Percentiles rank a stretch among this genome's conserved stretches.
These are phyloP conservation scores for Kodamaea jinghongensis DNA, from an alignment of 805 yeast species.

Conservation along the genomic window DNA sequence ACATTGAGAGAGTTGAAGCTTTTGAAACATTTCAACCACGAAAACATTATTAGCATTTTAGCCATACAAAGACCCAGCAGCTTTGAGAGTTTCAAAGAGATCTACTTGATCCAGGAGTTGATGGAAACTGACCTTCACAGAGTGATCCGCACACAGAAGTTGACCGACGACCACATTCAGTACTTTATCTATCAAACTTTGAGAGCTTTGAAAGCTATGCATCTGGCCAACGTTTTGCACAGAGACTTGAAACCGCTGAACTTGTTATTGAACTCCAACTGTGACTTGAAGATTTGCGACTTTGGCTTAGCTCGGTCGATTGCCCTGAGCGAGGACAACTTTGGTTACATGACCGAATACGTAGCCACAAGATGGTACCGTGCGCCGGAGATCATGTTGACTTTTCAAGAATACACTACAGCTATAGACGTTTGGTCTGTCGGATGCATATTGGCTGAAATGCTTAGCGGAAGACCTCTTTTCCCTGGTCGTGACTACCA, in stretches of 20 bases:
- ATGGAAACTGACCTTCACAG: slow-evolving; percentile 88
- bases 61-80: slow-evolving; percentile 84
- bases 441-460: slow-evolving; percentile 92
- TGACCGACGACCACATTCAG: slow-evolving; percentile 91
- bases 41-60: slow-evolving; percentile 83
- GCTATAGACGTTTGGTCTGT: slow-evolving; percentile 97
- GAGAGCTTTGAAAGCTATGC: slow-evolving; percentile 86
- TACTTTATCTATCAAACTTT: slow-evolving; percentile 89
- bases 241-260: slow-evolving; percentile 92
- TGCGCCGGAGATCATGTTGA: slow-evolving; percentile 96
- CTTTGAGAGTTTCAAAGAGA: slow-evolving; percentile 77
- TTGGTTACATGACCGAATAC: slow-evolving; percentile 90
- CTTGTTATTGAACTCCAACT: slow-evolving; percentile 80
- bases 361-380: slow-evolving; percentile 98
- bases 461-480: slow-evolving; percentile 79
- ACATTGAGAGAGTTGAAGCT: slow-evolving; percentile 88
- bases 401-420: slow-evolving; percentile 88
- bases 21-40: slow-evolving; percentile 87
- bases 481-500: slow-evolving; percentile 95
- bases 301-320: slow-evolving; percentile 82
- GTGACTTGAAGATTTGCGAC: slow-evolving; percentile 92
- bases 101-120: slow-evolving; percentile 81
- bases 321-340: slow-evolving; percentile 61
- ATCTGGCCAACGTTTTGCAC: slow-evolving; percentile 91
- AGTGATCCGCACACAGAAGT: slow-evolving; percentile 74